Base-by-base conservation (phyloP, 2,329 filamentous ascomycete genomes). In the Cryphonectria radicalis region DNA sequence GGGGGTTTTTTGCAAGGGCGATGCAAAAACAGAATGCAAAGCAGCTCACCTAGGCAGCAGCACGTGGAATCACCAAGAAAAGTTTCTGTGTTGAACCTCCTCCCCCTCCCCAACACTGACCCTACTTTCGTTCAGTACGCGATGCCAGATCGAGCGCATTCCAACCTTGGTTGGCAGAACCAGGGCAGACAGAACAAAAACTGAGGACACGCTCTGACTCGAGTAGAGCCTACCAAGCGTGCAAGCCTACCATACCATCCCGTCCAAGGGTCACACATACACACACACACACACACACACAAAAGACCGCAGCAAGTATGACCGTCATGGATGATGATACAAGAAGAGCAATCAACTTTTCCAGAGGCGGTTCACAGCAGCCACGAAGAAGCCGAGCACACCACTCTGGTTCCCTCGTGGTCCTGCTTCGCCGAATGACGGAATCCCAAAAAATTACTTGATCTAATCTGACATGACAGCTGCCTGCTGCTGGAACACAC, bases 381-480 rank as follows among this genome's bases (percentile, higher is more conserved):
- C 75, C 71, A 75, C 72, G 74, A 78, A 80, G 86, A 87, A 89
- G 83, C 87, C 87, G 86, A 84, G 82, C 72, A 66, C 67, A 37
- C 69, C 69, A 74, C 81, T 86, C 81, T 82, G 87, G 87, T 87
- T 87, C 79, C 81, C 79, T 79, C 74, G 73, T 76, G 77, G 76
- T 35, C 75, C 22, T 78, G 77, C 73, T 69, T 68, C 42, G 69
- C 60, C 69, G 43, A 69, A 64, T 73, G 72, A 73, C 19, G 72
- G 72, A 70, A 73, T 74, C 68, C 72, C 67, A 72, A 74, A 78
- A 74, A 78, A 82, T 85, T 83, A 89, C 87, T 89, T 89, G 87
- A 90, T 89, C 88, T 89, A 89, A 89, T 89, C 87, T 89, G 87
- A 89, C 78, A 81, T 79, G 80, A 64, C 66, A n/a, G n/a, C 46